Conservation (phyloP, 257 asterid genomes). For the Schizonepeta tenuifolia region DNA sequence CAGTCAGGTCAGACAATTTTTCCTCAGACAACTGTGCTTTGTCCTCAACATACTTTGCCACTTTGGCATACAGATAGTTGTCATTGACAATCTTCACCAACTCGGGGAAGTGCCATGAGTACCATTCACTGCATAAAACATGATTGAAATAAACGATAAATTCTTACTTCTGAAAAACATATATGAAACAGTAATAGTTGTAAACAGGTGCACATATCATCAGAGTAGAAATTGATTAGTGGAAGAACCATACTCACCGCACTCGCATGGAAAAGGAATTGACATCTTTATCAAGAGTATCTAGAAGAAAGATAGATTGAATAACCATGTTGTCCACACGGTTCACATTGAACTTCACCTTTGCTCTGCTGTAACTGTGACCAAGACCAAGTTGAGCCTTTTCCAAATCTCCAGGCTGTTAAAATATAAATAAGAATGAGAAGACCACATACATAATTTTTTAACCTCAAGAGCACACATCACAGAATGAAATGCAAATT, state of each 20-base stretch:
- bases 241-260: constrained; percentile 53
- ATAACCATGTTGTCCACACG: constrained; percentile 98
- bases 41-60: constrained; percentile 86
- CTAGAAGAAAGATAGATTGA: constrained; percentile 92
- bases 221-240: background rate
- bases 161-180: background rate
- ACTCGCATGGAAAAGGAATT: constrained; percentile 95
- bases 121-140: constrained; percentile 79
- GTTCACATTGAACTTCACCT: constrained; percentile 95
- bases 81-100: constrained; percentile 83
- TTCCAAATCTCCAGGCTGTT: constrained; percentile 87
- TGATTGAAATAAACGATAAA: background rate
- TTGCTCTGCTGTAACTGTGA: constrained; percentile 96
- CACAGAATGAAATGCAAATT: background rate
- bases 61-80: constrained; percentile 88
- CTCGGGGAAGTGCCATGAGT: constrained; percentile 99
- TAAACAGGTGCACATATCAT: background rate
- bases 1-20: constrained; percentile 61
- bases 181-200: background rate
- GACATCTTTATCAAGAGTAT: constrained; percentile 93
- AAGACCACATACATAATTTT: background rate
- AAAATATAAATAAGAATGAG: constrained; percentile 16
- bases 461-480: background rate
- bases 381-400: constrained; percentile 96
- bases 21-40: constrained; percentile 77